These are phyloP conservation scores for Salix koriyanagi DNA, from an alignment of 345 rosid species.

Conservation along the genomic window DNA sequence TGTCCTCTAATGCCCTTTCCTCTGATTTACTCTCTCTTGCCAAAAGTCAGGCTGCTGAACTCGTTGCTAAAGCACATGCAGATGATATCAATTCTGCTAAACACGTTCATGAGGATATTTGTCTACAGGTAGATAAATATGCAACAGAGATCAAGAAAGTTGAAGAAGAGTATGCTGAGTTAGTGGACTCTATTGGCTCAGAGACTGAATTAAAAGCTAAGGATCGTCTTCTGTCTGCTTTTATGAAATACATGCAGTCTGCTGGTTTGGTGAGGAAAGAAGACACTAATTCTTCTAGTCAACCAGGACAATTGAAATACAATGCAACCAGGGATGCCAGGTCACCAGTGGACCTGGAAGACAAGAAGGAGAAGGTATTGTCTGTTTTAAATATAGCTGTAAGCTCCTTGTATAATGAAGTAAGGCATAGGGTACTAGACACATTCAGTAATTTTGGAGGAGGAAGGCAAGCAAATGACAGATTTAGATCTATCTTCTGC, in stretches of 20 bases:
- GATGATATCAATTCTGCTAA: conserved; percentile 50
- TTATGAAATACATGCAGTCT: conserved; percentile 65
- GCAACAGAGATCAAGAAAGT: conserved; percentile 54
- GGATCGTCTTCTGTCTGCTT: conserved; percentile 66
- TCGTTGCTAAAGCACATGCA: conserved; percentile 44
- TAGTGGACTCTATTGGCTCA: conserved; percentile 53
- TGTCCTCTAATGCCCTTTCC: conserved; percentile 64
- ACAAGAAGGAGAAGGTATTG: conserved; percentile 57
- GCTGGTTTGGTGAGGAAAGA: conserved; percentile 47
- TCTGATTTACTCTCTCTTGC: conserved; percentile 62
- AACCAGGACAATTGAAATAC: conserved; percentile 29
- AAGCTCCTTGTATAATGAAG: conserved; percentile 52
- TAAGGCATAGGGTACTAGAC: conserved; percentile 45
- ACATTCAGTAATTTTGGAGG: conserved; percentile 36
- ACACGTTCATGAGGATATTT: conserved; percentile 50
- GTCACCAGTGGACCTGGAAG: conserved; percentile 35
- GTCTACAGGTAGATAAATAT: conserved; percentile 53
- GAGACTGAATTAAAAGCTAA: conserved; percentile 69
- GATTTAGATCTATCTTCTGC: conserved; percentile 41
- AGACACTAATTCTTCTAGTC: conserved; percentile 33
- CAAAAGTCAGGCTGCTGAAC: conserved; percentile 72
- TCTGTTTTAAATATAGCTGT: conserved; percentile 51
- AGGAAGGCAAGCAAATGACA: conserved; percentile 32
- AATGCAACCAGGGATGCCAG: conserved; percentile 35
- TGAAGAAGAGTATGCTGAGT: conserved; percentile 58